Percentiles rank a stretch among this genome's conserved stretches.
Evolutionary conservation across 2,329 filamentous ascomycete genomes (phyloP).

Genomic region (Phyllosticta ampelicida): DNA sequence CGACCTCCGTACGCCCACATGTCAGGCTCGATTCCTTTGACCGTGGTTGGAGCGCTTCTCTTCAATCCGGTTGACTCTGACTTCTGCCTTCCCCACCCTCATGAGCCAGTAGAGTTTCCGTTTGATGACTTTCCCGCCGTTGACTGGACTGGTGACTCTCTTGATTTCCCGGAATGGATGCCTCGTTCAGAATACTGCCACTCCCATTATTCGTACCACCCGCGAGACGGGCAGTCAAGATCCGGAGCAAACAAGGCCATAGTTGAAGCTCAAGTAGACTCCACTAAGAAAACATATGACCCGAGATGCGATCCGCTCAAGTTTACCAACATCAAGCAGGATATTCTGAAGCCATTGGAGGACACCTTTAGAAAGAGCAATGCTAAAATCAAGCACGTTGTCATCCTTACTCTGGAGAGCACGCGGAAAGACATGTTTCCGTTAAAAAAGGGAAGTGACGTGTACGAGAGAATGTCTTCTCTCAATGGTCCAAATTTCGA

Average conservation of each 20-base stretch:
- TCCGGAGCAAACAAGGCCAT: background rate
- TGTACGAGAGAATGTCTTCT: conserved; percentile 22
- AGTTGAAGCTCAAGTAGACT: background rate
- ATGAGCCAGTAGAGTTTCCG: conserved; percentile 1
- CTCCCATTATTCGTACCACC: background rate
- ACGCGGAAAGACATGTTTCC: conserved; percentile 33
- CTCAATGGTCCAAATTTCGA: conserved; percentile 19
- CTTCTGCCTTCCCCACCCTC: conserved; percentile 9
- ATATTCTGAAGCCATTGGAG: conserved; percentile 22
- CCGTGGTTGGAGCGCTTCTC: conserved; percentile 16
- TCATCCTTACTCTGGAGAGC: conserved; percentile 31
- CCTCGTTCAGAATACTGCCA: conserved; percentile 5
- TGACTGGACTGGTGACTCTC: background rate
- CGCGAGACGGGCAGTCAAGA: background rate
- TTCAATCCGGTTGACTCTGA: conserved; percentile 10
- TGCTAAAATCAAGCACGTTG: conserved; percentile 27
- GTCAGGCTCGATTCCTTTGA: conserved; percentile 26
- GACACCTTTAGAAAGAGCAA: conserved; percentile 21
- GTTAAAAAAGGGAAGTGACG: conserved; percentile 23
- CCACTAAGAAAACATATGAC: conserved; percentile 18
- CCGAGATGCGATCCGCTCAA: conserved; percentile 27
- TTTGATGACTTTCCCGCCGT: background rate
- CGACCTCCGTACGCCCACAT: conserved; percentile 28
- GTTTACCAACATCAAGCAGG: conserved; percentile 26
- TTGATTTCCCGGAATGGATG: conserved; percentile 5